These are phyloP conservation scores for Phaeoacremonium minimum DNA, from an alignment of 2,329 filamentous ascomycete genomes.

Conservation along the genomic window DNA sequence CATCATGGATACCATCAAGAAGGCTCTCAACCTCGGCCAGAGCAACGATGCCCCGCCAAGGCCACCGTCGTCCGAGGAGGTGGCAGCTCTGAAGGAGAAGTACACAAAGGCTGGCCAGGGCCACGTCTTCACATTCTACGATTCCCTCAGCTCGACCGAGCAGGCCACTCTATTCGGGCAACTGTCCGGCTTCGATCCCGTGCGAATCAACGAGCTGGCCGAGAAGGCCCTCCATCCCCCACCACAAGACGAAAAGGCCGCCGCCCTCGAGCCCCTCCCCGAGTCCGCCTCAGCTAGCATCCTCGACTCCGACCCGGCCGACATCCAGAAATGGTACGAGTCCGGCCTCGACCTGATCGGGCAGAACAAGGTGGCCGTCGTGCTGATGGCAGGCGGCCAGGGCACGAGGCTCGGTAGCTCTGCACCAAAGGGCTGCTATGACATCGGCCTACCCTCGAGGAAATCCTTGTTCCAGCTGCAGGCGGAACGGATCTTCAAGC, in stretches of 20 bases:
- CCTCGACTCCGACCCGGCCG: conserved; percentile 75
- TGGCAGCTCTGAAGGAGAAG: conserved; percentile 64
- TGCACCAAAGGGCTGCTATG: conserved; percentile 93
- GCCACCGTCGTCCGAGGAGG: conserved; percentile 60
- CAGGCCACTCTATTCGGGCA: conserved; percentile 79
- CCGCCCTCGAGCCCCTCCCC: conserved; percentile 78
- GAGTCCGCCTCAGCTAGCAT: conserved; percentile 83
- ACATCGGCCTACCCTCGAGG: conserved; percentile 87
- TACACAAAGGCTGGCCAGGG: conserved; percentile 73
- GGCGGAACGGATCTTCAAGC: conserved; percentile 84
- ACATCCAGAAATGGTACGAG: conserved; percentile 82
- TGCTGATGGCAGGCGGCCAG: conserved; percentile 96
- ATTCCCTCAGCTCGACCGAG: conserved; percentile 68
- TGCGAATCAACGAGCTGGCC: conserved; percentile 82
- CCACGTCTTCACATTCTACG: conserved; percentile 85
- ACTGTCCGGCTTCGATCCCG: conserved; percentile 75
- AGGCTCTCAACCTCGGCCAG: conserved; percentile 30
- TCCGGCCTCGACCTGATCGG: conserved; percentile 75
- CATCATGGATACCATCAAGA: conserved; percentile 40
- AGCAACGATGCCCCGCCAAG: conserved; percentile 27
- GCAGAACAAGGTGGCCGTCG: conserved; percentile 74
- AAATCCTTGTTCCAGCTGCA: conserved; percentile 98
- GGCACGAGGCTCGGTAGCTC: conserved; percentile 92
- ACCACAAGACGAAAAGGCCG: conserved; percentile 48
- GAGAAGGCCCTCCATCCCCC: conserved; percentile 77